A percentile compares a stretch with the other conserved stretches of the same genome.
Conservation (phyloP, 768 basidiomycete genomes). For the Rubroboletus satanas region DNA sequence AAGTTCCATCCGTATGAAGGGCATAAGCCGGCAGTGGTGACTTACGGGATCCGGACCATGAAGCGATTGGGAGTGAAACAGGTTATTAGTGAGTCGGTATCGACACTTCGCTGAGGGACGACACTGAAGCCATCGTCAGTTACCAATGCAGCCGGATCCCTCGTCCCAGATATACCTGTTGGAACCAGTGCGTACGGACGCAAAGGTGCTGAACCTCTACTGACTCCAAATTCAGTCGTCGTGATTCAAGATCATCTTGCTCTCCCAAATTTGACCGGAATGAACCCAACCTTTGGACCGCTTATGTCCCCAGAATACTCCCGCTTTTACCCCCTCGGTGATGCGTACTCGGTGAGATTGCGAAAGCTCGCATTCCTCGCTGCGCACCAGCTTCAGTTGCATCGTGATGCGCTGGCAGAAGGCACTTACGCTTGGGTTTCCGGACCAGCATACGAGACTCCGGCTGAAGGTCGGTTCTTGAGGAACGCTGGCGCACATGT, state of each 20-base stretch:
- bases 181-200: constrained; percentile 66
- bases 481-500: constrained; percentile 75
- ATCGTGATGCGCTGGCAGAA: constrained; percentile 59
- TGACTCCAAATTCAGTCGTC: constrained; percentile 51
- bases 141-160: constrained; percentile 83
- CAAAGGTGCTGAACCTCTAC: neutral
- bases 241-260: constrained; percentile 83
- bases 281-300: constrained; percentile 79
- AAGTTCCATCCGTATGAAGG: constrained; percentile 90
- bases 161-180: constrained; percentile 68
- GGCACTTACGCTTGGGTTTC: constrained; percentile 89
- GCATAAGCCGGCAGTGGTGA: constrained; percentile 60
- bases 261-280: constrained; percentile 69
- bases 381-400: constrained; percentile 56
- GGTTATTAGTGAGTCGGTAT: constrained; percentile 60
- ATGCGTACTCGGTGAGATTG: constrained; percentile 72
- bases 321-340: constrained; percentile 81
- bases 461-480: constrained; percentile 80
- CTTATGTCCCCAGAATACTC: constrained; percentile 52
- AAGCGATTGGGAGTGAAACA: constrained; percentile 70
- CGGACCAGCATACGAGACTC: constrained; percentile 87
- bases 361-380: constrained; percentile 73
- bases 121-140: constrained; percentile 41
- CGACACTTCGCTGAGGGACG: neutral
- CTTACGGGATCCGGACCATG: constrained; percentile 79